phyloP scores from a whole-genome alignment of 2,329 filamentous ascomycete species.

The Xylariaceae sp. region DNA sequence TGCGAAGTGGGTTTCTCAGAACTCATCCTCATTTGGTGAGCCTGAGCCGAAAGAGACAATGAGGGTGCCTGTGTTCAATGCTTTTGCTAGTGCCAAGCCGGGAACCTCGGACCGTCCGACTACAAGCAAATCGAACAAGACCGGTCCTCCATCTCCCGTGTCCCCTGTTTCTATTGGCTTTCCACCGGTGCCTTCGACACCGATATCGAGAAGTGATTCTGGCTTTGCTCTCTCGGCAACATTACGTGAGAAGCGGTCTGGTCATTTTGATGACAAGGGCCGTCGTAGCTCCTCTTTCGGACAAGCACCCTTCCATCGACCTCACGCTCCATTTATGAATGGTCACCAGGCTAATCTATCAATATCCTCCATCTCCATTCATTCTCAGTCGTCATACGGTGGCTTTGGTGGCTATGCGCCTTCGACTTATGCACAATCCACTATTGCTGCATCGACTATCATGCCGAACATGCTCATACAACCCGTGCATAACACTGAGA shows the following conservation, averaged over 20 bases:
- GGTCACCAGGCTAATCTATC: slow-evolving; percentile 56
- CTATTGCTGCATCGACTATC: slow-evolving; percentile 75
- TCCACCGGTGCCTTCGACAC: slow-evolving; percentile 67
- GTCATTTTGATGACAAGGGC: slow-evolving; percentile 73
- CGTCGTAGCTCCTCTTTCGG: slow-evolving; percentile 89
- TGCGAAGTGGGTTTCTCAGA: slow-evolving; percentile 81
- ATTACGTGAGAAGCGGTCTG: slow-evolving; percentile 87
- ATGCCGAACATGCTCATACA: slow-evolving; percentile 82
- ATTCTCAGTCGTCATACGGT: slow-evolving; percentile 66
- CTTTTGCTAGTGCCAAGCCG: slow-evolving; percentile 71
- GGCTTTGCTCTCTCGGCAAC: slow-evolving; percentile 82
- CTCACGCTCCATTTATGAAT: slow-evolving; percentile 68
- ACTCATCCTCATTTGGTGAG: slow-evolving; percentile 80
- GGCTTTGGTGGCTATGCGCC: slow-evolving; percentile 71
- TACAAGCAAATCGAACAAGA: slow-evolving; percentile 61
- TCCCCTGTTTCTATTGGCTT: slow-evolving; percentile 78
- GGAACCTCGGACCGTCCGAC: slow-evolving; percentile 70
- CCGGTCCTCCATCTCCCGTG: slow-evolving; percentile 57
- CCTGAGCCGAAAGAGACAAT: slow-evolving; percentile 46
- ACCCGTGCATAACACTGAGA: slow-evolving; percentile 71
- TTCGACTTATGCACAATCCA: slow-evolving; percentile 81
- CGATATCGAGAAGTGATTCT: slow-evolving; percentile 84
- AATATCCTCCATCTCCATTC: slow-evolving; percentile 54
- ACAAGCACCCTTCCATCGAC: slow-evolving; percentile 62
- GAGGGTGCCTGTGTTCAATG: slow-evolving; percentile 76